phyloP scores from a whole-genome alignment of 2,329 filamentous ascomycete species.

The Fusarium heterosporum region DNA sequence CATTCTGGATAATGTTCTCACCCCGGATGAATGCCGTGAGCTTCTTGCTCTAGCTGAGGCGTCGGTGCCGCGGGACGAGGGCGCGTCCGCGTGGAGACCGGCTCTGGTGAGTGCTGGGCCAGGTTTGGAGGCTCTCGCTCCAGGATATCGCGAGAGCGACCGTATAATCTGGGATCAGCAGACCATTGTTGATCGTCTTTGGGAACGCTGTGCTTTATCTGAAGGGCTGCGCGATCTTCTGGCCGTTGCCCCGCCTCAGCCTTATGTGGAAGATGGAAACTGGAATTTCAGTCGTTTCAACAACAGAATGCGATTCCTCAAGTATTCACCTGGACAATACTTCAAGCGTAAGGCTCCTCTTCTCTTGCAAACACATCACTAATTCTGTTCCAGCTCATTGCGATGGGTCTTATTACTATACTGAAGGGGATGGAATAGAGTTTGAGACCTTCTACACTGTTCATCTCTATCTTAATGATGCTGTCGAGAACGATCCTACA shows the following conservation, averaged over 20 bases:
- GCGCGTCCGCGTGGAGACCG: conserved; percentile 67
- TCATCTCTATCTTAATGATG: conserved; percentile 61
- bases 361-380: not conserved
- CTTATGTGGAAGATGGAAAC: conserved; percentile 38
- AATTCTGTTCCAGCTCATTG: conserved; percentile 66
- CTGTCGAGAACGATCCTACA: conserved; percentile 32
- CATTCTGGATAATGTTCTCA: conserved; percentile 70
- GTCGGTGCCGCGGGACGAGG: conserved; percentile 54
- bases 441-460: conserved; percentile 64
- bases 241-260: conserved; percentile 49
- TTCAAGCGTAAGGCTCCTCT: conserved; percentile 64
- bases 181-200: conserved; percentile 71
- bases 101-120: conserved; percentile 76
- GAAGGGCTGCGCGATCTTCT: conserved; percentile 58
- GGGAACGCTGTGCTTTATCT: conserved; percentile 65
- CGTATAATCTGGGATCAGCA: conserved; percentile 80
- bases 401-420: conserved; percentile 72
- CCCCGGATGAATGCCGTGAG: conserved; percentile 66
- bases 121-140: conserved; percentile 66
- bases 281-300: conserved; percentile 70
- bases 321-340: conserved; percentile 77
- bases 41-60: conserved; percentile 65
- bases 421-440: conserved; percentile 57
- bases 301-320: conserved; percentile 79
- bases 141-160: conserved; percentile 75